Base-by-base conservation (phyloP, 805 yeast genomes). In the Candida jianshihensis region DNA sequence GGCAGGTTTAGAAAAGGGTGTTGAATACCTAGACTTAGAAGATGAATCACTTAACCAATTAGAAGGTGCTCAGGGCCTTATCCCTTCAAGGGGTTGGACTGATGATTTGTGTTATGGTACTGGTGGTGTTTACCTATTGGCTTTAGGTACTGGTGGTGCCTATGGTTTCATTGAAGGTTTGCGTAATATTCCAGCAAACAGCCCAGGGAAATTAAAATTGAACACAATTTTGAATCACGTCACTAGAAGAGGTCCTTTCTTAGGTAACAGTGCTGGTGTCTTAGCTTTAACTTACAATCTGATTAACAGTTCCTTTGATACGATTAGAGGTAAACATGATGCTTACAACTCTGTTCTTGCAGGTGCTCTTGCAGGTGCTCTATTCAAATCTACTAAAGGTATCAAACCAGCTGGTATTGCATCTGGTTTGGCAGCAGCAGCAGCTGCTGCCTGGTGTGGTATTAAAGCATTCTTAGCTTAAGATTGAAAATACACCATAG, bases 71-170 rank as follows among this genome's bases (percentile, higher is more conserved):
- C 87, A 85, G 55, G 95, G 96, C 40, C 59, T 90, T 40, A 73
- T 92, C 44, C 96, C 98, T 19, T 83, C 95, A n/a, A 80, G 97
- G 66, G 95, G 95, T 50, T 92, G 96, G 95, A 75, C 88, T 13
- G 98, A 92, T 60, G 97, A 92, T 65, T 71, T 92, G 46, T 88
- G 97, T 73, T 92, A 92, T 62, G 98, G 98, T 49, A 83, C 97
- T 10, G 98, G 98, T 62, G 79, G 96, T 6, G 87, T 88, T 35
- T 92, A 92, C 58, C 70, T 92, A 48, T 49, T 83, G 22, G 95
- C 95, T 30, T 71, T 92, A 47, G 95, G 95, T 25, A 42, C 77
- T 30, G 98, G 98, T 63, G 98, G 98, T 41, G 63, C 79, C 12
- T 81, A 78, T 53, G 98, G 98, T 41, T 65, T 89, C 42, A 74